Evolutionary conservation across 2,329 filamentous ascomycete genomes (phyloP).

Genomic region (Xylaria multiplex): DNA sequence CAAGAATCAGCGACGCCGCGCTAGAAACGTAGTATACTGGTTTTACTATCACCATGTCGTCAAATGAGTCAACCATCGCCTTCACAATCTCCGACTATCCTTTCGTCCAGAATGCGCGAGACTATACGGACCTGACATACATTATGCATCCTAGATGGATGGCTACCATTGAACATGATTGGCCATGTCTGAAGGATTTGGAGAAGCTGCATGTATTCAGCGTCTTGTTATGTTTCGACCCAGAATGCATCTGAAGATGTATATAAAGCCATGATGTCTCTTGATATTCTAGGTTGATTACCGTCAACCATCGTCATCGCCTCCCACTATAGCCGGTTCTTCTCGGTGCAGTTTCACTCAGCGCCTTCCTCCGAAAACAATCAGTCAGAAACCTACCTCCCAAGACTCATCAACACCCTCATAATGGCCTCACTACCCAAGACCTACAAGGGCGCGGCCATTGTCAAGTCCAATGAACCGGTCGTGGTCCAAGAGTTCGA

Average conservation of each 20-base stretch:
- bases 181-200: not conserved
- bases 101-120: not conserved
- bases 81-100: not conserved
- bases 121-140: not conserved
- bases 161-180: slow-evolving; percentile 6
- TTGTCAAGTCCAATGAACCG: slow-evolving; percentile 62
- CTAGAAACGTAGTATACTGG: not conserved
- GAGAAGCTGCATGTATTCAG: slow-evolving; percentile 8
- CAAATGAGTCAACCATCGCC: slow-evolving; percentile 2
- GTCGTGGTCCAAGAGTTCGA: slow-evolving; percentile 68
- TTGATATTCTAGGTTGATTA: not conserved
- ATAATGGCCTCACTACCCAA: slow-evolving; percentile 61
- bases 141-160: slow-evolving; percentile 13
- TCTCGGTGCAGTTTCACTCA: not conserved
- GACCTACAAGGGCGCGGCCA: slow-evolving; percentile 73
- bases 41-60: slow-evolving; percentile 15
- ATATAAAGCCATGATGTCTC: slow-evolving; percentile 25
- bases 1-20: not conserved
- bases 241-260: not conserved
- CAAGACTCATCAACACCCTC: slow-evolving; percentile 7
- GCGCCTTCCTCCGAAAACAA: not conserved
- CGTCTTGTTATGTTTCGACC: not conserved
- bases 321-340: not conserved
- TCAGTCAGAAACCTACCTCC: not conserved
- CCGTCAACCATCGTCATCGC: slow-evolving; percentile 9